A percentile compares a stretch with the other conserved stretches of the same genome.
These are phyloP conservation scores for Diaporthe citri DNA, from an alignment of 2,329 filamentous ascomycete species.

Conservation along the genomic window DNA sequence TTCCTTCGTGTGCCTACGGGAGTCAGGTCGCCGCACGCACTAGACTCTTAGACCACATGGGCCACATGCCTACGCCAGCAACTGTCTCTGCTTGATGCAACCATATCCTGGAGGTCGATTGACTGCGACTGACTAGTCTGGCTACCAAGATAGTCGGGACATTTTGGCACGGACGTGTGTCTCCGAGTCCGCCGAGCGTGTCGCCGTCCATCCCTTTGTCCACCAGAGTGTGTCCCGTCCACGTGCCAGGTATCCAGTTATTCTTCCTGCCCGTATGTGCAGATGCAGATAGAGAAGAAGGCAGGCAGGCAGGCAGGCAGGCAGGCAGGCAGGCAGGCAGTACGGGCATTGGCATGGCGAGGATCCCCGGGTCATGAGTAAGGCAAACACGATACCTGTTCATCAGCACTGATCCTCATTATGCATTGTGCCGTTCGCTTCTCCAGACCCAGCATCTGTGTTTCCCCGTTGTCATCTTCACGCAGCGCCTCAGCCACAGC, in stretches of 20 bases:
- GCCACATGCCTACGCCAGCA: not conserved
- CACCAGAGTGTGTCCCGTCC: not conserved
- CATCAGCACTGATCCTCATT: conserved; percentile 14
- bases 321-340: not conserved
- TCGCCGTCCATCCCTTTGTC: conserved; percentile 3
- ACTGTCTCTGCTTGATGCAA: not conserved
- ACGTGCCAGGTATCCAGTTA: not conserved
- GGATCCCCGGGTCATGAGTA: conserved; percentile 14
- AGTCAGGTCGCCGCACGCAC: not conserved
- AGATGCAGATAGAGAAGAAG: too few relatives aligned
- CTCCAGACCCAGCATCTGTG: not conserved
- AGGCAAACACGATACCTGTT: not conserved
- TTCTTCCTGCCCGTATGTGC: not conserved
- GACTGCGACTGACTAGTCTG: not conserved
- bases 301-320: not conserved
- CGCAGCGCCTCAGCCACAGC: conserved; percentile 26
- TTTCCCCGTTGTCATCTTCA: not conserved
- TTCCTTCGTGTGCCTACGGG: not conserved
- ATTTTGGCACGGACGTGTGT: not conserved
- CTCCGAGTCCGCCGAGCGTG: not conserved
- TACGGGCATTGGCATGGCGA: conserved; percentile 10
- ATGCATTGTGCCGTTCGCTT: conserved; percentile 5
- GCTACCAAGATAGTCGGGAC: not conserved
- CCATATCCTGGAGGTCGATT: not conserved
- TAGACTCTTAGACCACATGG: not conserved